These are phyloP conservation scores for Hanseniaspora uvarum DNA, from an alignment of 1,139 yeast genomes.

Conservation along the genomic window DNA sequence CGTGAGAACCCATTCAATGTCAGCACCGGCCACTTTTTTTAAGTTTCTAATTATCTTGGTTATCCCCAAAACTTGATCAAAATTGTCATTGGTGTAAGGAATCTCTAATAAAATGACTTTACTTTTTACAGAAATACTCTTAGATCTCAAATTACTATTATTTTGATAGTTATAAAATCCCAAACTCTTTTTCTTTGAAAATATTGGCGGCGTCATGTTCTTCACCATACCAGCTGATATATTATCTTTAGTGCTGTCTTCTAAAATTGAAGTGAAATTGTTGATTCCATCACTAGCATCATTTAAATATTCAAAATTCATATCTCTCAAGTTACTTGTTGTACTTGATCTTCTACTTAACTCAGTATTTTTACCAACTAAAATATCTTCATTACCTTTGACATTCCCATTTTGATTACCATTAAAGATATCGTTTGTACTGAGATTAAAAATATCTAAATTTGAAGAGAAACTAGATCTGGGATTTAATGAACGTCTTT, in stretches of 20 bases:
- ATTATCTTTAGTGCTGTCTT: neutral
- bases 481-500: conserved; percentile 1
- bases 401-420: neutral
- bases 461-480: conserved; percentile 12
- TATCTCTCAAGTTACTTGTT: neutral
- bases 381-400: neutral
- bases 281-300: neutral
- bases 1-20: neutral
- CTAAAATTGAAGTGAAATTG: neutral
- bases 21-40: neutral
- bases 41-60: neutral
- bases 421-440: neutral
- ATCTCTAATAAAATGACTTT: neutral
- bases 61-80: conserved; percentile 8
- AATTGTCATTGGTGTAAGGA: conserved; percentile 13
- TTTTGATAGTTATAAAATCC: neutral
- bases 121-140: neutral
- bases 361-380: neutral
- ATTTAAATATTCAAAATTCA: neutral
- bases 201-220: neutral
- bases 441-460: neutral
- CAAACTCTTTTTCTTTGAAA: neutral
- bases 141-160: neutral
- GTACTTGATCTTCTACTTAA: neutral
- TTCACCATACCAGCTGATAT: neutral